Conservation (phyloP, 1,284 basidiomycete species). For the Rhodotorula sp. region DNA sequence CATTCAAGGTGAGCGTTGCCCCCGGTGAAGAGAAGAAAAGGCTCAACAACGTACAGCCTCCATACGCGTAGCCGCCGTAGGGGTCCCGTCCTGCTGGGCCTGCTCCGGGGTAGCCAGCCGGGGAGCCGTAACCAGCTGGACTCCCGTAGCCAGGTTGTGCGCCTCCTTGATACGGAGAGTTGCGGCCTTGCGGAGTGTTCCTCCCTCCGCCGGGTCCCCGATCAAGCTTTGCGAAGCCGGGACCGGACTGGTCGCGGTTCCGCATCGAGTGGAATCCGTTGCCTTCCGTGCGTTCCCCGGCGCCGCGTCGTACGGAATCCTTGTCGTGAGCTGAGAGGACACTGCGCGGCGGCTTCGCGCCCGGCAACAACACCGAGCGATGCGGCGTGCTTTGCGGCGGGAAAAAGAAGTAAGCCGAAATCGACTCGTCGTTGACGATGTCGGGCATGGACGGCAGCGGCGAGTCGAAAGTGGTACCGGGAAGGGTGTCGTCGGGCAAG, state of each 20-base stretch:
- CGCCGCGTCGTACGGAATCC: slow-evolving; percentile 60
- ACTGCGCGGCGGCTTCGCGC: slow-evolving; percentile 62
- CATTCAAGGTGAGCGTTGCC: background rate
- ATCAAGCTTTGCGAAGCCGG: slow-evolving; percentile 35
- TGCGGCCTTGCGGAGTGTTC: slow-evolving; percentile 1
- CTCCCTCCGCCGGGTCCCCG: slow-evolving; percentile 17
- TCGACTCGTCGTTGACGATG: slow-evolving; percentile 78
- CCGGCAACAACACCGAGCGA: slow-evolving; percentile 76
- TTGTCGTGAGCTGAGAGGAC: slow-evolving; percentile 71
- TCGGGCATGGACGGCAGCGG: slow-evolving; percentile 63
- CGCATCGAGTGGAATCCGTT: slow-evolving; percentile 36
- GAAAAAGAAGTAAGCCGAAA: slow-evolving; percentile 86
- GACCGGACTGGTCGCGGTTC: slow-evolving; percentile 27
- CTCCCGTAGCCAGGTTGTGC: slow-evolving; percentile 10
- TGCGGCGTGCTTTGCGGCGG: slow-evolving; percentile 83
- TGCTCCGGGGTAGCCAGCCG: background rate
- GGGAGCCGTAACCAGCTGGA: slow-evolving; percentile 6
- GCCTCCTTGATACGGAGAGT: slow-evolving; percentile 10
- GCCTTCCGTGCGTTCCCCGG: slow-evolving; percentile 19
- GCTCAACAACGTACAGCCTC: slow-evolving; percentile 13
- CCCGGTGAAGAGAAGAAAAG: background rate
- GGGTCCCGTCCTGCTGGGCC: slow-evolving; percentile 24
- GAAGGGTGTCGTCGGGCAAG: slow-evolving; percentile 81
- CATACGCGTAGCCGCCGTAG: slow-evolving; percentile 36
- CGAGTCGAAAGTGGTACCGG: slow-evolving; percentile 82